These are phyloP conservation scores for Rickenella mellea DNA, from an alignment of 768 basidiomycete genomes.

Conservation along the genomic window DNA sequence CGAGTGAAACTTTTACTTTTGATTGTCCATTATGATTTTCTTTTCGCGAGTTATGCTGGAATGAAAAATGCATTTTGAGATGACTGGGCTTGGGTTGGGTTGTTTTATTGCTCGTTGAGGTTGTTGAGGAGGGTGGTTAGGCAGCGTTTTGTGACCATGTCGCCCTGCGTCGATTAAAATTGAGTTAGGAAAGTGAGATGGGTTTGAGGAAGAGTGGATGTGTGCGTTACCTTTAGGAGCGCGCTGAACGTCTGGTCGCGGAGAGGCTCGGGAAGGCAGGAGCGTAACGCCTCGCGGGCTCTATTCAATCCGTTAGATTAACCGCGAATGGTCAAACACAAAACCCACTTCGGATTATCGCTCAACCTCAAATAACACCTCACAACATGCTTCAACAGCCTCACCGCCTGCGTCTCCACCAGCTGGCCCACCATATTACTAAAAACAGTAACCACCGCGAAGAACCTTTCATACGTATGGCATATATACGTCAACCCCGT, in stretches of 20 bases:
- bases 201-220: background rate
- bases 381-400: constrained; percentile 95
- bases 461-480: constrained; percentile 99
- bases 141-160: constrained; percentile 96
- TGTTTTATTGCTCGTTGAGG: constrained; percentile 59
- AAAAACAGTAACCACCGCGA: constrained; percentile 95
- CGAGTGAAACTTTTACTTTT: too few relatives aligned
- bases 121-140: constrained; percentile 85
- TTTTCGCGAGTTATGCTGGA: too few relatives aligned
- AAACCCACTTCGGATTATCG: constrained; percentile 81
- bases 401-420: constrained; percentile 94
- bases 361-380: constrained; percentile 93
- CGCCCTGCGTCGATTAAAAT: constrained; percentile 45
- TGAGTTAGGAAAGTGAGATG: background rate
- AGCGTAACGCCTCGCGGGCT: constrained; percentile 90
- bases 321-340: constrained; percentile 3
- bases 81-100: too few relatives aligned
- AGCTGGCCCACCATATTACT: constrained; percentile 99
- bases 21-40: too few relatives aligned
- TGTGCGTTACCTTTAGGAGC: constrained; percentile 66
- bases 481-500: constrained; percentile 98
- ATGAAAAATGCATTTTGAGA: too few relatives aligned
- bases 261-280: constrained; percentile 91
- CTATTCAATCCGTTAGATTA: constrained; percentile 27
- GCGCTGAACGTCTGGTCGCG: constrained; percentile 88